These are phyloP conservation scores for Flaveria sonorensis DNA, from an alignment of 129 eudicot species.

Conservation along the genomic window DNA sequence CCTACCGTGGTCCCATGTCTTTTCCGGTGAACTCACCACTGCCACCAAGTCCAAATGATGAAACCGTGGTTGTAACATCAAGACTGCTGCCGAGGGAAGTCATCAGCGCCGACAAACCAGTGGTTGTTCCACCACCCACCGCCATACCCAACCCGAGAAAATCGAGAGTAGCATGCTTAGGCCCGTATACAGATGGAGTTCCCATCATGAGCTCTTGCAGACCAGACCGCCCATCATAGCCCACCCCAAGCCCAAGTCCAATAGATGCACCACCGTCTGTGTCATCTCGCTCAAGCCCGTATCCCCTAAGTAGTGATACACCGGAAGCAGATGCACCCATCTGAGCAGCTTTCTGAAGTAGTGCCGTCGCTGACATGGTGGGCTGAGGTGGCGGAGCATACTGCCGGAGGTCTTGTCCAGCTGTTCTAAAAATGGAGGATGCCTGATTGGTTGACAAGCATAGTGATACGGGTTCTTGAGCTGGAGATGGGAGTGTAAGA, in stretches of 20 bases:
- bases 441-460: slow-evolving; percentile 76
- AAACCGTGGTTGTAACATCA: slow-evolving; percentile 55
- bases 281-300: slow-evolving; percentile 65
- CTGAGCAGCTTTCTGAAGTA: slow-evolving; percentile 95
- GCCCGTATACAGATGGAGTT: slow-evolving; percentile 82
- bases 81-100: slow-evolving; percentile 68
- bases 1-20: slow-evolving; percentile 49
- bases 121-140: slow-evolving; percentile 72
- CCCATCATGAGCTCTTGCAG: slow-evolving; percentile 91
- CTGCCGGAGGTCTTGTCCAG: slow-evolving; percentile 70
- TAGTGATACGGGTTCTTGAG: slow-evolving; percentile 66
- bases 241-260: slow-evolving; percentile 76
- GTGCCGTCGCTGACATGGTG: slow-evolving; percentile 95
- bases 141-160: slow-evolving; percentile 97
- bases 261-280: slow-evolving; percentile 54
- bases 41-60: slow-evolving; percentile 45
- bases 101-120: slow-evolving; percentile 75
- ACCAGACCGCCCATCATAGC: slow-evolving; percentile 73
- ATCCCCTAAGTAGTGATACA: slow-evolving; percentile 78
- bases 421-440: slow-evolving; percentile 60
- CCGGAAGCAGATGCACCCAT: slow-evolving; percentile 82
- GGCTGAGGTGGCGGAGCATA: slow-evolving; percentile 79
- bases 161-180: slow-evolving; percentile 90
- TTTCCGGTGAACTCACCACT: slow-evolving; percentile 59
- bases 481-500: slow-evolving; percentile 46